Evolutionary conservation across 371 early-diverging fungal species (phyloP).

Genomic region (Mortierella sp.): DNA sequence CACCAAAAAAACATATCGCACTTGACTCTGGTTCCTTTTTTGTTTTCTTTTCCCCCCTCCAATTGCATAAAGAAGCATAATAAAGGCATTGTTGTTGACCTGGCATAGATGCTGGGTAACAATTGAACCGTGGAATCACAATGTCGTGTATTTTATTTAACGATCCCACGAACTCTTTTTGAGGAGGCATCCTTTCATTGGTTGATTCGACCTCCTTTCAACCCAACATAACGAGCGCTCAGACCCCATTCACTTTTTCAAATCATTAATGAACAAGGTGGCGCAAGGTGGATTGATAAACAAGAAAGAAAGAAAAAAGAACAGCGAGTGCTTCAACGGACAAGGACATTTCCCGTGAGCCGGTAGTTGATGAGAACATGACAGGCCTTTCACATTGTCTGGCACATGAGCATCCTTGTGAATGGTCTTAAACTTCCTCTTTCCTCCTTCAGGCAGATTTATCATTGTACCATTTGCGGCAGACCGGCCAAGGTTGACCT

Average conservation of each 20-base stretch:
- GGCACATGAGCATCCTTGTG: not conserved
- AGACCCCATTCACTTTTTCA: not conserved
- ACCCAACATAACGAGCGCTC: not conserved
- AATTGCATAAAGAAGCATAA: not conserved
- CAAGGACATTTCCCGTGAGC: not conserved
- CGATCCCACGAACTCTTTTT: not conserved
- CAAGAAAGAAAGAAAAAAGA: not conserved
- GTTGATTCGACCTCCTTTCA: not conserved
- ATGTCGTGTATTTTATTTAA: not conserved
- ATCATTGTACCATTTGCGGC: not conserved
- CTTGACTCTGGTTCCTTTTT: not conserved
- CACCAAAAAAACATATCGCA: not conserved
- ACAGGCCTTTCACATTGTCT: not conserved
- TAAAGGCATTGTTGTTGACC: not conserved
- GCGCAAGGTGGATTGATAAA: not conserved
- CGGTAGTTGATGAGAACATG: not conserved
- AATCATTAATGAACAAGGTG: not conserved
- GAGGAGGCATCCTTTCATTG: constrained; percentile 3
- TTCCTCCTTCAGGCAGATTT: not conserved
- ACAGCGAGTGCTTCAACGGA: not conserved
- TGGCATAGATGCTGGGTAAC: not conserved
- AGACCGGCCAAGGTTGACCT: not conserved
- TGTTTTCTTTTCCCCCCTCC: not conserved
- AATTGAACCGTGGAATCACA: not conserved
- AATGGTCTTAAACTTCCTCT: not conserved